Conservation (phyloP, 805 yeast genomes). For the Nakazawaea holstii region DNA sequence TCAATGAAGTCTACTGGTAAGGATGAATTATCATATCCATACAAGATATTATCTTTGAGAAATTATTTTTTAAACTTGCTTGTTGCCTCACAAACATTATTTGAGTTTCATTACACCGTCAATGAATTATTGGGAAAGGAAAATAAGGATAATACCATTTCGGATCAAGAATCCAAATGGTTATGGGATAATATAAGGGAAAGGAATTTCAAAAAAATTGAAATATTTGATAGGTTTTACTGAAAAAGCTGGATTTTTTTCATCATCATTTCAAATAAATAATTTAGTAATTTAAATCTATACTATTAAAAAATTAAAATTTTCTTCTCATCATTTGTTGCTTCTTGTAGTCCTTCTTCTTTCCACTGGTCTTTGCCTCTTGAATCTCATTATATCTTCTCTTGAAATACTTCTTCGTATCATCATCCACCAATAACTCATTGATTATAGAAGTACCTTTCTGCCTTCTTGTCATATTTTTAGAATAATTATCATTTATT, state of each 20-base stretch:
- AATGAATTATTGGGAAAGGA: slow-evolving; percentile 21
- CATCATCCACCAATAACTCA: slow-evolving; percentile 71
- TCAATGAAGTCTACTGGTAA: slow-evolving; percentile 13
- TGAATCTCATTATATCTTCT: slow-evolving; percentile 81
- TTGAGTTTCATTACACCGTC: slow-evolving; percentile 38
- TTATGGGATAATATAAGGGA: slow-evolving; percentile 47
- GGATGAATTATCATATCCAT: slow-evolving; percentile 18
- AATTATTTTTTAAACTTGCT: slow-evolving; percentile 47
- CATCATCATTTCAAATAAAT: neutral
- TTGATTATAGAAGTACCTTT: slow-evolving; percentile 78
- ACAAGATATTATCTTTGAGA: slow-evolving; percentile 39
- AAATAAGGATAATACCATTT: slow-evolving; percentile 23
- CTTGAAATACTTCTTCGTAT: slow-evolving; percentile 72
- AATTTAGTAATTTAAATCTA: neutral
- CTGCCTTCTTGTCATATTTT: slow-evolving; percentile 61
- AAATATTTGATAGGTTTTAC: slow-evolving; percentile 16
- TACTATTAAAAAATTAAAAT: slow-evolving; percentile 19
- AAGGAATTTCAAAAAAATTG: slow-evolving; percentile 45
- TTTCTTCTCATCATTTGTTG: slow-evolving; percentile 55
- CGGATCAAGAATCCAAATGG: slow-evolving; percentile 18
- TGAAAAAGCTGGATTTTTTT: neutral
- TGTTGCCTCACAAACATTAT: slow-evolving; percentile 50
- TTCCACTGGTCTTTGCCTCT: slow-evolving; percentile 53
- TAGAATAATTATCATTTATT: slow-evolving; percentile 67
- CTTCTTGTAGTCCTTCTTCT: slow-evolving; percentile 60